A percentile compares a stretch with the other conserved stretches of the same genome.
Conservation (phyloP, 768 basidiomycete genomes). For the Kwoniella pini region DNA sequence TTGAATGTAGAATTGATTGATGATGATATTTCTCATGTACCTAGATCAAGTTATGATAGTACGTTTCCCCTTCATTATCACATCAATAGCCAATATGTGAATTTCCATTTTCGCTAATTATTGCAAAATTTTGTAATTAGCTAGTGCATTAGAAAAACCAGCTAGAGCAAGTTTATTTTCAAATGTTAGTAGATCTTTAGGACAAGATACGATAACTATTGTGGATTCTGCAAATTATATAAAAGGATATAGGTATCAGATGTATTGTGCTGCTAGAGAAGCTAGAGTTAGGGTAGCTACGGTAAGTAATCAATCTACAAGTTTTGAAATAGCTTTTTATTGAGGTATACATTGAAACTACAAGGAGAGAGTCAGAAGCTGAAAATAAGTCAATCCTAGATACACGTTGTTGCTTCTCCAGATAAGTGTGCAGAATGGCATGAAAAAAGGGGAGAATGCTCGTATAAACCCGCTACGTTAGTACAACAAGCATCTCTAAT, state of each 20-base stretch:
- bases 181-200: slow-evolving; percentile 73
- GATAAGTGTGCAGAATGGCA: slow-evolving; percentile 82
- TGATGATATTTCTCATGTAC: slow-evolving; percentile 70
- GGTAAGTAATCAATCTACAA: slow-evolving; percentile 59
- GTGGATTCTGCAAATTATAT: slow-evolving; percentile 94
- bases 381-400: too few relatives aligned
- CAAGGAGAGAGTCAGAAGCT: too few relatives aligned
- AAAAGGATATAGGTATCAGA: slow-evolving; percentile 97
- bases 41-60: slow-evolving; percentile 74
- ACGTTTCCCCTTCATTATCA: slow-evolving; percentile 8
- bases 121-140: too few relatives aligned
- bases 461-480: slow-evolving; percentile 75
- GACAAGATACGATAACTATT: slow-evolving; percentile 74
- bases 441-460: slow-evolving; percentile 54
- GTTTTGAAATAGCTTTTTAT: neutral
- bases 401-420: slow-evolving; percentile 59
- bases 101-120: neutral
- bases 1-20: slow-evolving; percentile 63
- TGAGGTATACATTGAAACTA: too few relatives aligned
- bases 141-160: slow-evolving; percentile 79
- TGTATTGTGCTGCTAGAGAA: slow-evolving; percentile 94
- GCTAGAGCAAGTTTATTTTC: slow-evolving; percentile 82
- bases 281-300: slow-evolving; percentile 81
- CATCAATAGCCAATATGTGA: neutral
- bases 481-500: slow-evolving; percentile 39